phyloP scores from a whole-genome alignment of 495 filamentous ascomycete species.

The Melanomma pulvis-pyrius region DNA sequence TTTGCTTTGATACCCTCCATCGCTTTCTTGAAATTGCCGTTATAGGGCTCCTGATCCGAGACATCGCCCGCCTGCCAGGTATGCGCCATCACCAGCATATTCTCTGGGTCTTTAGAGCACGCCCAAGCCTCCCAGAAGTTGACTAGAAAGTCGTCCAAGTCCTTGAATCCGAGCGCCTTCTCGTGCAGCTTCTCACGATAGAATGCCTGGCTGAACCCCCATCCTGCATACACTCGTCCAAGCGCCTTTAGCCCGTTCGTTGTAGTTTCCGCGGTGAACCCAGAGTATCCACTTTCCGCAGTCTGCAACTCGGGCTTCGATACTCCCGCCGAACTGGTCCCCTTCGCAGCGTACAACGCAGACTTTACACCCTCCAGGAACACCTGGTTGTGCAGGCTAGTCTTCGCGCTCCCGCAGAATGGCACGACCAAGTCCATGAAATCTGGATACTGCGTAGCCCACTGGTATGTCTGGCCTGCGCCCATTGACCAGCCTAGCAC shows the following conservation, averaged over 20 bases:
- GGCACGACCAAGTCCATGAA: conserved; percentile 69
- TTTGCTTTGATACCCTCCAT: conserved; percentile 71
- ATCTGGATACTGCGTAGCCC: conserved; percentile 71
- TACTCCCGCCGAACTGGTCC: conserved; percentile 55
- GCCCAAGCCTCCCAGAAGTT: conserved; percentile 75
- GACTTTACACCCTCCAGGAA: conserved; percentile 73
- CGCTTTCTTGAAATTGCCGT: conserved; percentile 65
- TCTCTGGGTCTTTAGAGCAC: conserved; percentile 69
- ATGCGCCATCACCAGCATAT: conserved; percentile 66
- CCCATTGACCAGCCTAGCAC: conserved; percentile 76
- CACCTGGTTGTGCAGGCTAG: conserved; percentile 70
- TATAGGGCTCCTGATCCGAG: conserved; percentile 64
- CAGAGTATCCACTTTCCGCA: conserved; percentile 45
- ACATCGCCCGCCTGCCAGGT: conserved; percentile 77
- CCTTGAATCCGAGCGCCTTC: conserved; percentile 59
- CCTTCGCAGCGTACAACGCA: conserved; percentile 65
- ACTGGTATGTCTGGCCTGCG: conserved; percentile 68
- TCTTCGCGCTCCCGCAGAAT: conserved; percentile 70
- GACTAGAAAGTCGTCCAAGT: conserved; percentile 69
- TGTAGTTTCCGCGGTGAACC: conserved; percentile 60
- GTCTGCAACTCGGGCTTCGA: conserved; percentile 46
- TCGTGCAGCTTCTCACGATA: conserved; percentile 70
- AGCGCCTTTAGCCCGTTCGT: conserved; percentile 68
- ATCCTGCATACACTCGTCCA: conserved; percentile 73
- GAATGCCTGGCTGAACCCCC: conserved; percentile 75